Conservation (phyloP, 2,329 filamentous ascomycete species). For the Pyrenochaeta sp. region DNA sequence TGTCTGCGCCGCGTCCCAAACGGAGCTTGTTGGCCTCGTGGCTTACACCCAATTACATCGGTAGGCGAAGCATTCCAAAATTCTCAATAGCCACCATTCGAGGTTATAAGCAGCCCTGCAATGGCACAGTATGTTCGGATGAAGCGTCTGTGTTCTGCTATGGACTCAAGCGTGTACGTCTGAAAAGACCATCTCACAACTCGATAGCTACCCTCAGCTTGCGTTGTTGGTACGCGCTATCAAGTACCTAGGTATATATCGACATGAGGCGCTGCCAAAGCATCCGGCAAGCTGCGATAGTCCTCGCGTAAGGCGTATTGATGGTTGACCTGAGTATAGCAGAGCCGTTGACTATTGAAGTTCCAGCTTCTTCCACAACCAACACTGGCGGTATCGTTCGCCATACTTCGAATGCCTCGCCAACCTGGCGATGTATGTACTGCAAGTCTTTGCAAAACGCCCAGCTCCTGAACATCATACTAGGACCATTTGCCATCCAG, state of each 20-base stretch:
- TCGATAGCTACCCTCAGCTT: conserved; percentile 58
- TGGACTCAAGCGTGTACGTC: conserved; percentile 74
- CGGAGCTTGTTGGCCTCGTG: conserved; percentile 30
- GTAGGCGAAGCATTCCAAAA: conserved; percentile 25
- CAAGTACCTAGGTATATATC: conserved; percentile 68
- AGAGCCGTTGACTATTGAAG: conserved; percentile 43
- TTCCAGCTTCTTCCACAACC: conserved; percentile 38
- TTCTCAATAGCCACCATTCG: conserved; percentile 36
- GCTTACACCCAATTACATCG: conserved; percentile 33
- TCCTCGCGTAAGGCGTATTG: conserved; percentile 45
- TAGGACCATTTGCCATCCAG: conserved; percentile 13
- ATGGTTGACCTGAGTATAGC: conserved; percentile 40
- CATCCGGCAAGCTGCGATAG: conserved; percentile 44
- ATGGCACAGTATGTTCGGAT: conserved; percentile 53
- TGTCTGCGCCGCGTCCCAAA: conserved; percentile 30
- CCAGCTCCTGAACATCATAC: conserved; percentile 22
- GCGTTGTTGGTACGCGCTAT: conserved; percentile 66
- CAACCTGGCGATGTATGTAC: conserved; percentile 24
- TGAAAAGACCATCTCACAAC: conserved; percentile 58
- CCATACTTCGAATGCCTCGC: conserved; percentile 32
- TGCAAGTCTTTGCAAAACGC: conserved; percentile 19
- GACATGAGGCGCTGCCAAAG: conserved; percentile 70
- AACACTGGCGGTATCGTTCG: conserved; percentile 32
- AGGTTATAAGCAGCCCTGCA: conserved; percentile 47
- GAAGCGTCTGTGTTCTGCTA: conserved; percentile 70